Percentiles rank a stretch among this genome's conserved stretches.
phyloP scores from a whole-genome alignment of 208 protist genomes.

The Crithidia fasciculata region DNA sequence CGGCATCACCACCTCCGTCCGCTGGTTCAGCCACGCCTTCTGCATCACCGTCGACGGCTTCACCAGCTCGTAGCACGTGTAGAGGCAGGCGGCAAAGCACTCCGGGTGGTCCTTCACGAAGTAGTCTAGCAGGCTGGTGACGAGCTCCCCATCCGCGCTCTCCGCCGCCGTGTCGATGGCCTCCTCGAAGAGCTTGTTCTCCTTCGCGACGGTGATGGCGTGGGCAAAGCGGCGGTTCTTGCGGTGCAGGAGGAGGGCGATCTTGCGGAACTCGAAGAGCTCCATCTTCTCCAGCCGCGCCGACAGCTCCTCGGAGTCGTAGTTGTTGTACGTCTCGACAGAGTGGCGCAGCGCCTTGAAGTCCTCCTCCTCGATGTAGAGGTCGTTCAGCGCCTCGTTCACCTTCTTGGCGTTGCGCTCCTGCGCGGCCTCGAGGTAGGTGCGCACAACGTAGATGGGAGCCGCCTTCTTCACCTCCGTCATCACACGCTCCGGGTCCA shows the following conservation, averaged over 20 bases:
- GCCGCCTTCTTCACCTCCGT: constrained; percentile 81
- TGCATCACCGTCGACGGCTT: constrained; percentile 97
- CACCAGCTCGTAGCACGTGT: constrained; percentile 98
- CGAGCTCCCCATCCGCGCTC: constrained; percentile 89
- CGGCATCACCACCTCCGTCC: constrained; percentile 99
- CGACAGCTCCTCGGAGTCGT: constrained; percentile 97
- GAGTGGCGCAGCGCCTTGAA: constrained; percentile 95
- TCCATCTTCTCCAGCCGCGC: constrained; percentile 97
- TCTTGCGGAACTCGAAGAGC: constrained; percentile 99
- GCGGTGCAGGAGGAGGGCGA: constrained; percentile 98
- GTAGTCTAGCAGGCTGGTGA: constrained; percentile 96
- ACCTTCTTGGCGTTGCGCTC: constrained; percentile 92
- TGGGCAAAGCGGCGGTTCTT: constrained; percentile 92
- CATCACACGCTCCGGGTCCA: constrained; percentile 98
- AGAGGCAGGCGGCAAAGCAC: constrained; percentile 97
- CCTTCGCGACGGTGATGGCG: constrained; percentile 96
- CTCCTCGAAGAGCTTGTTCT: constrained; percentile 98
- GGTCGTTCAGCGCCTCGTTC: constrained; percentile 98
- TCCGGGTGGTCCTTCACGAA: constrained; percentile 96
- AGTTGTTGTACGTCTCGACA: constrained; percentile 97
- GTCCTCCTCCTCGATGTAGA: constrained; percentile 99
- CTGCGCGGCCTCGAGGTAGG: constrained; percentile 97
- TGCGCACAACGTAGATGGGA: constrained; percentile 95
- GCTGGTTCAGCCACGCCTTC: constrained; percentile 98
- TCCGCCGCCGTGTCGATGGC: constrained; percentile 98